Evolutionary conservation across 148 eudicot genomes (phyloP), one percentile per base, ranked within the genome.

Genomic region (Cornus controversa): DNA sequence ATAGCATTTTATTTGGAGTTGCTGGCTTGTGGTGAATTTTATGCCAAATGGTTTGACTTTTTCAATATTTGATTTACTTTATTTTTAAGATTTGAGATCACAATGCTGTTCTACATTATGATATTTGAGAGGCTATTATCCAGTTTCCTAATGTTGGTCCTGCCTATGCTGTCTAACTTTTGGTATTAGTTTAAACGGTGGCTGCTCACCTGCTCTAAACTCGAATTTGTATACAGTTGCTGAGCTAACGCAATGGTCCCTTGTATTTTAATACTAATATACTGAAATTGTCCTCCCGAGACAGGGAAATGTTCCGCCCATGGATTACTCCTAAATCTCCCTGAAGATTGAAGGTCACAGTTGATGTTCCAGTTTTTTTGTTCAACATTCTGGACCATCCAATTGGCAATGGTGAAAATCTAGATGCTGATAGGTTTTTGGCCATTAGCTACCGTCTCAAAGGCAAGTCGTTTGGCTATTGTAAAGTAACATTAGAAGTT

Each of bases 381-480:
- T 69, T 60, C 64, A 60, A 60, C 64, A 22, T 60, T 10, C 22
- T 7, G 65, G 60, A 54, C 66, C 65, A 58, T 23, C 68, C 60
- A 10, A 23, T 1, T 67, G 31, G 63, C 62, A 27, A 23, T 64
- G 67, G 67, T 45, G 83, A 67, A 47, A 70, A 37, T 37, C 67
- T 65, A 74, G n/a, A 4, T 74, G 54, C 18, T 16, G 29, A 50
- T 22, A 4, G 14, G 54, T n/a, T 10, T 31, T 75, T 31, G 1
- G 24, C 70, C 64, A 34, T 23, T 82, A 53, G 65, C 57, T 26
- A n/a, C 62, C 73, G 23, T 37, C 57, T 53, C 57, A 53, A 68
- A 73, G 79, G 80, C 84, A 83, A 83, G 89, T 86, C 81, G 75
- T 54, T 81, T 86, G 86, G 89, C 86, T 83, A 81, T 71, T 78